Evolutionary conservation across 192 early-diverging fungal species (phyloP), one percentile per base, ranked within the genome.

Genomic region (Coemansia sp.): DNA sequence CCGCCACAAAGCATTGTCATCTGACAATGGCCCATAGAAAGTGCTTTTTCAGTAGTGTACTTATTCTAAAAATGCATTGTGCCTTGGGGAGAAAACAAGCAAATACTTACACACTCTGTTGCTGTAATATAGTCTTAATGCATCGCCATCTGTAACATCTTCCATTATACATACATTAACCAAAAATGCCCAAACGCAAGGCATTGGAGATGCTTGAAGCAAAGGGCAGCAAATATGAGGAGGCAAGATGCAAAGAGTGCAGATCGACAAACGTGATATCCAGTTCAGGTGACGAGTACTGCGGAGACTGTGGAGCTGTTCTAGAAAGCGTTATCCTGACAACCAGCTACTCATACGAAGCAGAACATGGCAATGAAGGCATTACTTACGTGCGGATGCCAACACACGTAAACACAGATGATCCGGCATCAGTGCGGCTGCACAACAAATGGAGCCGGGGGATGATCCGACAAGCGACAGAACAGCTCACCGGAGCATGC

Each of bases 261-360:
- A 29, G 50, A 15, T 53, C 50, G 4, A 31, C 29, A 0, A 53
- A 53, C 28, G n/a, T 53, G 4, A 53, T 53, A 53, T 9, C 50
- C 3, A 30, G 50, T 30, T 28, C 28, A 6, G 50, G 74, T 42
- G 67, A 75, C 6, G 59, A 56, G 52, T 75, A 75, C 55, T 75
- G 73, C 31, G 62, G 66, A 17, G 50, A 64, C 22, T 75, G 73
- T 38, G 73, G 73, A 19, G 59, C 73, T 3, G 73, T 75, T 6
- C 22, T 62, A 17, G 57, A 61, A 38, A 55, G 34, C 34, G 33
- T 65, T 11, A 40, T 59, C 8, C 52, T 75, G 13, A 65, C 58
- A 7, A 34, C 54, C 0, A 29, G 57, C 28, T 45, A 62, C 45
- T 44, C 53, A 20, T 62, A 62, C 37, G 70, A 62, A 17, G 25